These are phyloP conservation scores for Agrocybe chaxingu DNA, from an alignment of 768 basidiomycete genomes.

Conservation along the genomic window DNA sequence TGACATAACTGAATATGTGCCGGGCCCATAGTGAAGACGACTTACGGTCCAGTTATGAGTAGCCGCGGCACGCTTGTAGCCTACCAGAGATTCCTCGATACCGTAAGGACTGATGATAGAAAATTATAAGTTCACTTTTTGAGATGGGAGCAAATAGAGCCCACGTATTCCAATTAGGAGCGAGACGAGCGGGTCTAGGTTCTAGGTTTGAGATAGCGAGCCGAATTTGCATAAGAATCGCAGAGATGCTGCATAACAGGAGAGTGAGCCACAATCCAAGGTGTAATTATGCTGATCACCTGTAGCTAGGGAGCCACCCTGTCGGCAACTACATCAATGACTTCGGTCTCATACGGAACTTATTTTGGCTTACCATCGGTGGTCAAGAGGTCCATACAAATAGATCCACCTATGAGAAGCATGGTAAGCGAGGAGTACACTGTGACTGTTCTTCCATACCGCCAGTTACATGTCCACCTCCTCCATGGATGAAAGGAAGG, in stretches of 20 bases:
- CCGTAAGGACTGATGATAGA: conserved; percentile 35
- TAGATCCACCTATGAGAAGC: conserved; percentile 51
- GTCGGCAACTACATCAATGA: not conserved
- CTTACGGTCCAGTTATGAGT: conserved; percentile 63
- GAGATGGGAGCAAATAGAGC: conserved; percentile 10
- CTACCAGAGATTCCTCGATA: conserved; percentile 56
- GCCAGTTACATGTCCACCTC: conserved; percentile 67
- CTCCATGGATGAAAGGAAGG: conserved; percentile 66
- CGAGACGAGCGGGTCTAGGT: conserved; percentile 59
- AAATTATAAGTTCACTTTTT: not conserved
- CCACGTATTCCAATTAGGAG: conserved; percentile 46
- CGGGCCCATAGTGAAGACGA: not conserved
- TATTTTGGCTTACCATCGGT: conserved; percentile 45
- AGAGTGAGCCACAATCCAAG: not conserved
- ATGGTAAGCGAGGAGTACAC: not conserved
- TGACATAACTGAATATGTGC: not conserved
- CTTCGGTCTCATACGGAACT: not conserved
- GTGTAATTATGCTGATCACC: conserved; percentile 24
- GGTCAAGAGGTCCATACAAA: conserved; percentile 73
- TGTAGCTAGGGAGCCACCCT: conserved; percentile 72
- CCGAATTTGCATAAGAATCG: conserved; percentile 62
- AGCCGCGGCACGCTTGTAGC: conserved; percentile 62
- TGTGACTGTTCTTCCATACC: conserved; percentile 28
- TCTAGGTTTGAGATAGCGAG: conserved; percentile 68
- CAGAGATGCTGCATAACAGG: conserved; percentile 33